These are phyloP conservation scores for Rutidosis leptorrhynchoides DNA, from an alignment of 129 eudicot species.

Conservation along the genomic window DNA sequence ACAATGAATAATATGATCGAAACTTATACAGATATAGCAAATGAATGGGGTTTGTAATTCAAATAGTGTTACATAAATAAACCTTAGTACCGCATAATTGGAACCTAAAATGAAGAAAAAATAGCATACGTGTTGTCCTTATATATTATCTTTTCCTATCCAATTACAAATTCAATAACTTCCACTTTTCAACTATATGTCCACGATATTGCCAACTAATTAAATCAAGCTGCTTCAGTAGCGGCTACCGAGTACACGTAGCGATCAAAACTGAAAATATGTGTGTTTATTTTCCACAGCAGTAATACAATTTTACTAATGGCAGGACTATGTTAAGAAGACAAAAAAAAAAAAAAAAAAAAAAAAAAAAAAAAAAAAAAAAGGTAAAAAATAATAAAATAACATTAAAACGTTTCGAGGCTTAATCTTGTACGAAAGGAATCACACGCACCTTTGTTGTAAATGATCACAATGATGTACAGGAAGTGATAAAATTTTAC, in stretches of 20 bases:
- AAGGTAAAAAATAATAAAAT: too few relatives aligned
- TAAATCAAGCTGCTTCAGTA: not conserved
- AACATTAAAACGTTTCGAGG: slow-evolving; percentile 1
- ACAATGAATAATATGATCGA: not conserved
- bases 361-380: too few relatives aligned
- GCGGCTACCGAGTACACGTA: not conserved
- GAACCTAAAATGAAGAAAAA: not conserved
- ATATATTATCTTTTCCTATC: not conserved
- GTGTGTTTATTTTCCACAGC: not conserved
- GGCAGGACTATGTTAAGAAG: slow-evolving; percentile 6
- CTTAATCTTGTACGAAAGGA: not conserved
- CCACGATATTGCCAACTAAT: not conserved
- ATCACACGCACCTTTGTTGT: slow-evolving; percentile 2
- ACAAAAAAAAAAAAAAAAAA: slow-evolving; percentile 1
- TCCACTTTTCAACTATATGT: not conserved
- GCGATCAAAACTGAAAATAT: slow-evolving; percentile 11
- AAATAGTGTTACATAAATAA: not conserved
- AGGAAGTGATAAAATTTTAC: not conserved
- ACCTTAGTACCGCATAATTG: not conserved
- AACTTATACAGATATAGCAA: not conserved
- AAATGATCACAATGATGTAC: slow-evolving; percentile 4
- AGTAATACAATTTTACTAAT: not conserved
- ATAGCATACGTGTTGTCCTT: not conserved
- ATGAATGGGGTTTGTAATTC: not conserved
- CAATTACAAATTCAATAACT: not conserved